Conservation (phyloP, 202 grass and related monocot species). For the Elaeis oleifera region DNA sequence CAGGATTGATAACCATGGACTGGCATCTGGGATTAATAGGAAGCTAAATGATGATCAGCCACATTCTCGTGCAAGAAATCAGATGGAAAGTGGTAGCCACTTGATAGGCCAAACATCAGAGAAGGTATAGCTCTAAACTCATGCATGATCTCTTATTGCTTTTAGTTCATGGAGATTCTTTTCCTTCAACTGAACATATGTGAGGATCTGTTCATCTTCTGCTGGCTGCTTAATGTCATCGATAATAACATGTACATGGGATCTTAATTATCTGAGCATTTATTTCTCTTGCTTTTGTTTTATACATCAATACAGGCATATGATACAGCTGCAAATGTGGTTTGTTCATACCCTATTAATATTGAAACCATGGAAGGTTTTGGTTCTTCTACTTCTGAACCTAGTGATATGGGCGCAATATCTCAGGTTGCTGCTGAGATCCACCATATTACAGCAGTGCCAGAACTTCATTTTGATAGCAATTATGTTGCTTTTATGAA, state of each 20-base stretch:
- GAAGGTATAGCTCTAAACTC: constrained; percentile 22
- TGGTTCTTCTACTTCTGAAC: constrained; percentile 27
- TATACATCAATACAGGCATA: constrained; percentile 36
- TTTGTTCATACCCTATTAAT: constrained; percentile 32
- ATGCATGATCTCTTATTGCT: no score
- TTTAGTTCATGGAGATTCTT: neutral
- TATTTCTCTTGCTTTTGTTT: constrained; percentile 13
- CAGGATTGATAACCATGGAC: constrained; percentile 26
- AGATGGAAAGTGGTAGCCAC: constrained; percentile 17
- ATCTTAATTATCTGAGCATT: constrained; percentile 17
- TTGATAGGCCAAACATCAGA: constrained; percentile 20
- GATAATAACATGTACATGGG: constrained; percentile 7
- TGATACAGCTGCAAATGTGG: constrained; percentile 20
- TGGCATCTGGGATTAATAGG: constrained; percentile 28
- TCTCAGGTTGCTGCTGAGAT: constrained; percentile 24
- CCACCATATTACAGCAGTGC: constrained; percentile 26
- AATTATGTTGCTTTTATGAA: constrained; percentile 20
- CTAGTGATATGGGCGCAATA: constrained; percentile 15
- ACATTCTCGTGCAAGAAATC: constrained; percentile 17
- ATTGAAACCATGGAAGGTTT: constrained; percentile 32
- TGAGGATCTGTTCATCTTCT: constrained; percentile 2
- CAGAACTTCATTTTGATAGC: constrained; percentile 23
- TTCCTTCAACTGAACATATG: neutral
- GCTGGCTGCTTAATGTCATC: neutral
- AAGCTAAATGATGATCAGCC: constrained; percentile 26